Conservation (phyloP, 2,329 filamentous ascomycete genomes). For the Stromatinia cepivora region DNA sequence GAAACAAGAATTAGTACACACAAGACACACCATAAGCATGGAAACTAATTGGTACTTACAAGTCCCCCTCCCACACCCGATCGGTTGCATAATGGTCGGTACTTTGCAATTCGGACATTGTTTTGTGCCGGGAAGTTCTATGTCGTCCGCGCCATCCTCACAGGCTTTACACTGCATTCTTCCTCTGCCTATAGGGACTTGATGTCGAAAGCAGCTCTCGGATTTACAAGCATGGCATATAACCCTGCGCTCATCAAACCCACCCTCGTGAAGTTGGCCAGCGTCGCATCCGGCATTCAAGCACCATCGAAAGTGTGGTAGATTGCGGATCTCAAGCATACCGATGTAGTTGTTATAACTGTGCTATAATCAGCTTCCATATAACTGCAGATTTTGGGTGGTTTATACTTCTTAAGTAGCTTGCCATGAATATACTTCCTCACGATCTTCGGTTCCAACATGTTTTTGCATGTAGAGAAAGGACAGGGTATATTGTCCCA, state of each 20-base stretch:
- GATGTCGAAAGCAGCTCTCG: slow-evolving; percentile 2
- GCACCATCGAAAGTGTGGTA: slow-evolving; percentile 6
- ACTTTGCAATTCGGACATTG: not conserved
- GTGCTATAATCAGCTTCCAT: not conserved
- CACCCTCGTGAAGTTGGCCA: not conserved
- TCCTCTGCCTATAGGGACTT: not conserved
- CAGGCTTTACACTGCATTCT: not conserved
- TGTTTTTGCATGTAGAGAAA: not conserved
- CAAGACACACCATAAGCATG: not conserved
- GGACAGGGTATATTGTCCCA: slow-evolving; percentile 8
- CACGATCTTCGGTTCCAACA: not conserved
- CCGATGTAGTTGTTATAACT: slow-evolving; percentile 6
- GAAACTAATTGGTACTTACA: not conserved
- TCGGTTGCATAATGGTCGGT: not conserved
- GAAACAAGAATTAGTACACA: not conserved
- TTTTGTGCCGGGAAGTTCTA: not conserved
- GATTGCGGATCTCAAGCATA: not conserved
- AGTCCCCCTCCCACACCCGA: not conserved
- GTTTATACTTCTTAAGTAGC: slow-evolving; percentile 3
- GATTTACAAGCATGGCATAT: not conserved
- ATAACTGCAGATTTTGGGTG: fast-evolving
- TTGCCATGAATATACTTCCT: not conserved
- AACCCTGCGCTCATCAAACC: not conserved
- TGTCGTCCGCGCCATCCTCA: not conserved
- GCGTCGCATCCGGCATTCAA: not conserved